Percentiles rank a stretch among this genome's conserved stretches.
These are phyloP conservation scores for Fusarium ambrosium DNA, from an alignment of 2,329 filamentous ascomycete genomes.

Conservation along the genomic window DNA sequence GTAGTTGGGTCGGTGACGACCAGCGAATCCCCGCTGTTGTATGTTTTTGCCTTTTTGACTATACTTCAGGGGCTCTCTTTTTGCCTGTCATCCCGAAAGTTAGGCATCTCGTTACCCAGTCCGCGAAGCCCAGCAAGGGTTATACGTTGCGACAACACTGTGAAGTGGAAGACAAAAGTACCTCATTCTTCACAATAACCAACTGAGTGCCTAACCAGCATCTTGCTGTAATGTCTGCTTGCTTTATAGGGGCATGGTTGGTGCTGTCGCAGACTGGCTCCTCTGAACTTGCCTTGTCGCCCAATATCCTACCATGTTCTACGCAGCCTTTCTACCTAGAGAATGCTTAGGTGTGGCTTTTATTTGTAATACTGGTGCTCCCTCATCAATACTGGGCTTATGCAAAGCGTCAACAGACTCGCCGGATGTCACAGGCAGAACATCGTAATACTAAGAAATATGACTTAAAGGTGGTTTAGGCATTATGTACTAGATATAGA, in stretches of 20 bases:
- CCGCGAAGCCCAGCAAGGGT: neutral
- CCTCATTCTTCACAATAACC: neutral
- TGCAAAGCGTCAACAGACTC: neutral
- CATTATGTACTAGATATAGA: neutral
- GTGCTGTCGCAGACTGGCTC: neutral
- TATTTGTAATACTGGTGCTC: neutral
- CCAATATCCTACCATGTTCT: too few species aligned
- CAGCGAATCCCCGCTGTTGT: slow-evolving; percentile 1
- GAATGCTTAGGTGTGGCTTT: too few species aligned
- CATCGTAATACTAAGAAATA: neutral
- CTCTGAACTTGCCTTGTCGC: neutral
- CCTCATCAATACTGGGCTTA: neutral
- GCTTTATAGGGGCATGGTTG: neutral
- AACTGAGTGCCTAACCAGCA: neutral
- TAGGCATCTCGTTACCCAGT: neutral
- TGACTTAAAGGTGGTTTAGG: neutral
- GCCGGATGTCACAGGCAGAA: neutral
- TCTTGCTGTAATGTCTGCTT: neutral
- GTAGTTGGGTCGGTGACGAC: slow-evolving; percentile 4
- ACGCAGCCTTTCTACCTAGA: too few species aligned
- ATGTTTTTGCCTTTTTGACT: neutral
- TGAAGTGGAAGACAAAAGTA: neutral
- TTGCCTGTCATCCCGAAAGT: neutral
- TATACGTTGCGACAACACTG: neutral
- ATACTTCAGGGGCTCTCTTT: neutral